A percentile compares a stretch with the other conserved stretches of the same genome.
phyloP scores from a whole-genome alignment of 1,139 yeast genomes.

The Suhomyces anneliseae region DNA sequence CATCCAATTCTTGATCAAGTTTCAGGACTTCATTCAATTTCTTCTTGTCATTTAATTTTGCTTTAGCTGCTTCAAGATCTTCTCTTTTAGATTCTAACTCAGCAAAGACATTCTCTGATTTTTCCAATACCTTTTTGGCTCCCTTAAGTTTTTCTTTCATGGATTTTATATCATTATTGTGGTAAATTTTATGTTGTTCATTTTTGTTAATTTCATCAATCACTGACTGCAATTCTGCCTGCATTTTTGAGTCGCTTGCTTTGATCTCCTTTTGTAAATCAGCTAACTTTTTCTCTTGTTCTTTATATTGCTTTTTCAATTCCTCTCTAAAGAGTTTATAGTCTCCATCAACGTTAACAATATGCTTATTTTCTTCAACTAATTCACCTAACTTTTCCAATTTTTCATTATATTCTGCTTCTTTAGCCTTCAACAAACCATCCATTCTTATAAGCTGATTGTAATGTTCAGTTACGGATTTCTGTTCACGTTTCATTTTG shows the following conservation, averaged over 20 bases:
- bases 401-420: constrained; percentile 34
- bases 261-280: constrained; percentile 7
- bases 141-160: constrained; percentile 31
- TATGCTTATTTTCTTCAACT: constrained; percentile 4
- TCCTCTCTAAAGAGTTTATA: not conserved
- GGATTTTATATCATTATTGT: constrained; percentile 33
- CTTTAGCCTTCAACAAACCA: constrained; percentile 59
- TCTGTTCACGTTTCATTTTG: constrained; percentile 18
- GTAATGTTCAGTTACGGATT: constrained; percentile 29
- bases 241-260: constrained; percentile 10
- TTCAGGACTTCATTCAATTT: constrained; percentile 27
- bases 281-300: constrained; percentile 18
- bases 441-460: constrained; percentile 53
- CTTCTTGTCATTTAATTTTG: constrained; percentile 28
- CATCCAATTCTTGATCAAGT: constrained; percentile 32
- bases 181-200: constrained; percentile 41
- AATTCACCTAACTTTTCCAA: constrained; percentile 19
- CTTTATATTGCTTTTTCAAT: constrained; percentile 1
- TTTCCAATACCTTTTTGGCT: constrained; percentile 36
- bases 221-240: constrained; percentile 6
- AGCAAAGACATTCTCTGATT: constrained; percentile 41
- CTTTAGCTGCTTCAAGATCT: constrained; percentile 35
- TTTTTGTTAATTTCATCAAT: constrained; percentile 30
- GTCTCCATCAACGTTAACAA: not conserved
- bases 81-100: constrained; percentile 36